phyloP scores from a whole-genome alignment of 805 yeast genomes.

The Wickerhamomyces strasburgensis region DNA sequence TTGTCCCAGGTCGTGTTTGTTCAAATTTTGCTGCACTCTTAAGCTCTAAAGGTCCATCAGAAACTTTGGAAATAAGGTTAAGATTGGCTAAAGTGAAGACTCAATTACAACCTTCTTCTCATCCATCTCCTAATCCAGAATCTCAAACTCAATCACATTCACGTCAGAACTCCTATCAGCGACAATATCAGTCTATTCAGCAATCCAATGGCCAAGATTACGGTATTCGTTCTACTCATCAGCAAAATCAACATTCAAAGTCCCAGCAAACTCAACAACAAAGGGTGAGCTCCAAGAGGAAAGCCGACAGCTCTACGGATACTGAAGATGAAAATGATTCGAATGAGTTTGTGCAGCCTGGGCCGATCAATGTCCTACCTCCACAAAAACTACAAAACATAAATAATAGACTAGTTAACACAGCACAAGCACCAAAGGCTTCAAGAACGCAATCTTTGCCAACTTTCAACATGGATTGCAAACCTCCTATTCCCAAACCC shows the following conservation, averaged over 20 bases:
- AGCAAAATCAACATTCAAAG: constrained; percentile 7
- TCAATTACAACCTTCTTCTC: constrained; percentile 8
- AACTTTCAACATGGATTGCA: constrained; percentile 17
- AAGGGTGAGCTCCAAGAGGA: no score
- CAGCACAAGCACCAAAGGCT: constrained; percentile 43
- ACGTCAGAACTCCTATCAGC: no score
- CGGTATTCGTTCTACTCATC: constrained; percentile 1
- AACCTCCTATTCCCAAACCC: constrained; percentile 7
- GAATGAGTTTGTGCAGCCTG: constrained; percentile 15
- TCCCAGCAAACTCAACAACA: neutral
- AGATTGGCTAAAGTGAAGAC: constrained; percentile 32
- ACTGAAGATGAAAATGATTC: constrained; percentile 20
- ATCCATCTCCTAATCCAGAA: no score
- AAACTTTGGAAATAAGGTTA: constrained; percentile 54
- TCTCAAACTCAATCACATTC: no score
- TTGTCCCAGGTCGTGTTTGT: constrained; percentile 54
- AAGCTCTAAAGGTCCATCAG: constrained; percentile 31
- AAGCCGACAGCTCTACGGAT: constrained; percentile 14
- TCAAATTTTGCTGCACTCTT: constrained; percentile 48
- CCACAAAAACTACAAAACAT: constrained; percentile 7
- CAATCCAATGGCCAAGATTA: neutral
- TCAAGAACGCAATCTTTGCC: constrained; percentile 42
- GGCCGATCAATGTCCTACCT: constrained; percentile 6
- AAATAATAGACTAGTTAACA: constrained; percentile 32
- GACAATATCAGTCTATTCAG: constrained; percentile 8